Base-by-base conservation (phyloP, 1,284 basidiomycete genomes). In the Albatrellus sp. region DNA sequence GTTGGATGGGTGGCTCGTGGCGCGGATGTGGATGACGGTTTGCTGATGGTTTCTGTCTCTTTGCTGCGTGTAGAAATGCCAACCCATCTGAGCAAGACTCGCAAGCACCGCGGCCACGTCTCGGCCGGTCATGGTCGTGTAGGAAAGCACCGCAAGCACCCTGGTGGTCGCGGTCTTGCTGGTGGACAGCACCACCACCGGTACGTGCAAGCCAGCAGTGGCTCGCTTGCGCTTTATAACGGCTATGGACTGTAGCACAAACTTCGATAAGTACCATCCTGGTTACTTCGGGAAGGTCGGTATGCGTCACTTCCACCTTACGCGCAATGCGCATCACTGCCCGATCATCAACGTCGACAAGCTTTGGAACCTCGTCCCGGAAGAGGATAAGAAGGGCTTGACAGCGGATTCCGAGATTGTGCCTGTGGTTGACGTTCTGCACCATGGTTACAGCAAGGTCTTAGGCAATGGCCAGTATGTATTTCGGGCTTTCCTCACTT, bases 121-220 rank as follows among this genome's bases (percentile, higher is more conserved):
- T 98, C 93, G 56, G 92, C 92, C 62, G 92, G 92, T 74, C 85
- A 98, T 72, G 94, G 94, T 72, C 93, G 94, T 87, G 87, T 98
- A 63, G 96, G 94, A 60, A 98, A 98, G 81, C 94, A 98, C 83
- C 87, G 94, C 69, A 98, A 98, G 72, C 92, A 96, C 65, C 96
- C 96, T 50, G 94, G 94, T 76, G 94, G 94, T 90, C 90, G 94
- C 71, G 94, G 94, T 97, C 87, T 98, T 61, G 94, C 94, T 73
- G 96, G 94, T 92, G 94, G 96, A 81, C 78, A 85, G 72, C 94
- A 98, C 75, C 94, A 98, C 77, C 96, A 98, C 84, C 77, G 94
- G 85, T 88, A 60, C 58, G 81, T 73, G 14, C 33, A 5, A 5
- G 31, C 37, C 19, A 38, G 17, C 1, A 31, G 16, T 37, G 39